Base-by-base conservation (phyloP, 2,329 filamentous ascomycete genomes). In the Cercospora sp. region DNA sequence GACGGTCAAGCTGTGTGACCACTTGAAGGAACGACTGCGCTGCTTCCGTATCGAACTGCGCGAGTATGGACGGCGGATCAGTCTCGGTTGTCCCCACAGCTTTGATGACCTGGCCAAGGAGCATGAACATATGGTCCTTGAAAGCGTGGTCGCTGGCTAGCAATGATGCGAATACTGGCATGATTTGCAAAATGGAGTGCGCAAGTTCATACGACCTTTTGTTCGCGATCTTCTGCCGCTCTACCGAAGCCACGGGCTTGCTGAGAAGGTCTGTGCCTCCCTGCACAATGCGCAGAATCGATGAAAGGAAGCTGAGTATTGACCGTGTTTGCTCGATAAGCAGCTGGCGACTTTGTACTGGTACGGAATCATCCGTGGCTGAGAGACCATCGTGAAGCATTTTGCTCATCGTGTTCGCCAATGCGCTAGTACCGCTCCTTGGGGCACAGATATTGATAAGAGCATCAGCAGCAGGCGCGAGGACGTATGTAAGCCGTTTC, bases 41-140 rank as follows among this genome's bases (percentile, higher is more conserved):
- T 8, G 92, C 89, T 65, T 92, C 89, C 9, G 92, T 86, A 1
- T 93, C 93, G 6, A 99, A 84, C 76, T 97, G 93, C 34, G 94
- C 94, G 24, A 99, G 87, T n/a, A 99, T 85, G 6, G 94, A 97
- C n/a, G 93, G 92, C 0, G 94, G 93, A 73, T 97, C 93, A n/a
- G 85, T 85, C 32, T 86, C 73, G 32, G 68, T 67, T 28, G 71
- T 65, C 45, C 69, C 70, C 16, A 73, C 67, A 13, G 71, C 61
- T 26, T 67, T 66, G 6, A 76, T 66, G 9, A 77, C 32, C 58
- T 75, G 73, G 12, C 63, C 40, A 21, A 77, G 69, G 3, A 75
- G 62, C 4, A 61, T 43, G 12, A 71, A 71, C 12, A 75, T 51
- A 9, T 73, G 66, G n/a, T 24, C 59, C 64, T 74, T 76, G 70